Base-by-base conservation (phyloP, 148 eudicot genomes). In the Simmondsia chinensis region DNA sequence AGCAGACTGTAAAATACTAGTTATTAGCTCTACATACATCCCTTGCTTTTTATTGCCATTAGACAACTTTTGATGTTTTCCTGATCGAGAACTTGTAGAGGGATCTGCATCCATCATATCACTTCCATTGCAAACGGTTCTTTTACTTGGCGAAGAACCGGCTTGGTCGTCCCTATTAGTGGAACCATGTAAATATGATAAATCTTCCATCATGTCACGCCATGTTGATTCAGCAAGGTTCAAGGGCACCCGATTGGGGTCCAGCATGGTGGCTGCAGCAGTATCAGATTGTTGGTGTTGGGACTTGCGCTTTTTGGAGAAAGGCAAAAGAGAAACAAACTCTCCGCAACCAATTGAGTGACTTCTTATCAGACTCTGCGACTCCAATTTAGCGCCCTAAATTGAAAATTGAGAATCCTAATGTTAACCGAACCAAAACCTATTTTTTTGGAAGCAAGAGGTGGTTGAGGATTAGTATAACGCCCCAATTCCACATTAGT, bases 281-380 rank as follows among this genome's bases (percentile, higher is more conserved):
- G 39, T 60, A 51, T 61, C 61, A 36, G 48, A 21, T 35, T 63
- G 70, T 63, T 47, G 45, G 10, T 39, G 30, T 47, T 61, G 72
- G 42, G 56, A 54, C 43, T 49, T 43, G 39, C 38, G 50, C 66
- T 76, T 91, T 62, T 76, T 91, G 16, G 61, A 48, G 59, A 69
- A 85, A 7, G 97, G 97, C 55, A 85, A 64, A 33, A 85, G 61
- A 48, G 82, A 79, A 9, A 85, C 28, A 59, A 85, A 85, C 2
- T 80, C 95, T 17, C 73, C 75, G 4, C 60, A 20, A 5, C 40
- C 43, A 20, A 59, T 62, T 26, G 52, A 36, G 35, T 64, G 66
- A 44, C 70, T 61, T 44, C 73, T 74, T 52, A 85, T 54, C 45
- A 26, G 61, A 53, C 61, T 69, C 60, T 67, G 54, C 65, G 74